Conservation (phyloP, 1,284 basidiomycete genomes). For the Cutaneotrichosporon sp. region DNA sequence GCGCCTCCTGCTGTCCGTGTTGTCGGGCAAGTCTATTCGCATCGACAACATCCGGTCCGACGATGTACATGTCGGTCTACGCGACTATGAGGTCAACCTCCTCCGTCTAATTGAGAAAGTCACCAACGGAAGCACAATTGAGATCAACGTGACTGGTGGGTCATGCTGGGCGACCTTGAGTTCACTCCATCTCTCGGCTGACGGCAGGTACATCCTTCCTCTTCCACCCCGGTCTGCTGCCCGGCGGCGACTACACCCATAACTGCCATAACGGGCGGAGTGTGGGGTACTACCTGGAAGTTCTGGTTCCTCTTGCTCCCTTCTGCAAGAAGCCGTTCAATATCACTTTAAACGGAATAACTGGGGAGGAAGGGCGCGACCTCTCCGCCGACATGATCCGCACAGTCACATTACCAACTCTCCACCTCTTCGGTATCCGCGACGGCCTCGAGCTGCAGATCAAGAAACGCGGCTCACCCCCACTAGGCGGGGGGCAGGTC, state of each 20-base stretch:
- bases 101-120: constrained; percentile 83
- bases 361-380: constrained; percentile 74
- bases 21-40: constrained; percentile 79
- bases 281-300: constrained; percentile 92
- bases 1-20: constrained; percentile 77
- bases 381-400: constrained; percentile 85
- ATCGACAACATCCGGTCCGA: constrained; percentile 87
- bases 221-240: constrained; percentile 85
- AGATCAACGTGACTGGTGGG: constrained; percentile 91
- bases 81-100: constrained; percentile 93
- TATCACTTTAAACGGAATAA: constrained; percentile 80
- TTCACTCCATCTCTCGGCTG: too few relatives aligned
- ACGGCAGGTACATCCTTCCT: constrained; percentile 78
- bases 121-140: constrained; percentile 91
- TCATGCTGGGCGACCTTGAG: constrained; percentile 7
- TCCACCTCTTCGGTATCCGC: constrained; percentile 81
- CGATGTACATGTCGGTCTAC: constrained; percentile 88
- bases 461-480: constrained; percentile 85
- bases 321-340: constrained; percentile 86
- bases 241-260: constrained; percentile 75
- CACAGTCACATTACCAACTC: constrained; percentile 85
- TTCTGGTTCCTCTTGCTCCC: constrained; percentile 81
- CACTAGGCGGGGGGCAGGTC: constrained; percentile 86
- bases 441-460: constrained; percentile 89
- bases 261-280: constrained; percentile 82